Evolutionary conservation across 2,329 filamentous ascomycete genomes (phyloP), one percentile per base, ranked within the genome.

Genomic region (Fusarium humuli): DNA sequence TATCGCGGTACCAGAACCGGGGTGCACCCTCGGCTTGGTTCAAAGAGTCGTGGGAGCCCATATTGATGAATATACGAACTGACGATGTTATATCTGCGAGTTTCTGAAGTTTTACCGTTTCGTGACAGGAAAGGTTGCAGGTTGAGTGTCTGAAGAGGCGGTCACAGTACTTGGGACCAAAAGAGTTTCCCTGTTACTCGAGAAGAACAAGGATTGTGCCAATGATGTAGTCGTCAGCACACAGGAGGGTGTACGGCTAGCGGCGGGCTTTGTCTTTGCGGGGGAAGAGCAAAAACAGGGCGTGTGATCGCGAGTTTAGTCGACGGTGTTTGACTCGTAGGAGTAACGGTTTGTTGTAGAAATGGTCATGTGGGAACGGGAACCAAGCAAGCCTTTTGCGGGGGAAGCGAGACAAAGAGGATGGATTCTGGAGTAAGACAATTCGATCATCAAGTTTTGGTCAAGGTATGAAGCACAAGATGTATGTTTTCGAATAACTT

Each of bases 1-100:
- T 82, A 68, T 85, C 83, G 45, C 82, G 81, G 70, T 83, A 84
- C 86, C 86, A 88, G 65, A 80, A 83, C 62, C 75, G 76, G 27
- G 78, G 75, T 45, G 67, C 63, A 63, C 77, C 79, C 58, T 81
- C 79, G n/a, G 75, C 70, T 60, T 75, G 74, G 41, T 70, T 69
- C 32, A 71, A 23, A 41, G 69, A 70, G 41, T 75, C 74, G 55
- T 70, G 72, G 22, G 74, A 76, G 49, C 73, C 73, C 74, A 76
- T 76, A 7, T 48, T 75, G 61, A 40, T 47, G 50, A 66, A 54
- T 69, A 61, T 56, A 69, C 52, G 46, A 61, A 34, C 44, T 62
- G 37, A 56, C 25, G 47, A 44, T 57, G 25, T 20, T 53, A 25
- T 53, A 30, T 30, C 27, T 34, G 22, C n/a, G 25, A 65, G 25